These are phyloP conservation scores for Seiridium cupressi DNA, from an alignment of 2,329 filamentous ascomycete species.

Conservation along the genomic window DNA sequence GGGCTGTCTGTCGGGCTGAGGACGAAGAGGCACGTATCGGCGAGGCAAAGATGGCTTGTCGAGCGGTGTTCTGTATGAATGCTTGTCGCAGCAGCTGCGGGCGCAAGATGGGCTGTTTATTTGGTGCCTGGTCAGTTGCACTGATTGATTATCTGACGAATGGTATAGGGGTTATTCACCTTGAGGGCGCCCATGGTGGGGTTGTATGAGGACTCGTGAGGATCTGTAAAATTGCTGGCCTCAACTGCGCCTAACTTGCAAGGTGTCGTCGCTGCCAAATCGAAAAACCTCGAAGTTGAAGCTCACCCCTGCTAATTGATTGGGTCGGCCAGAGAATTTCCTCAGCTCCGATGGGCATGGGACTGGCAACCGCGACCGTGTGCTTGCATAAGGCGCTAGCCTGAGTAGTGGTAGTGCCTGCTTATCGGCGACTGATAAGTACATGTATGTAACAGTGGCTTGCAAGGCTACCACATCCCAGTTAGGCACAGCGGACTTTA, in stretches of 20 bases:
- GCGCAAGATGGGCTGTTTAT: constrained; percentile 23
- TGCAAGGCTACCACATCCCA: background rate
- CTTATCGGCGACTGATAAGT: background rate
- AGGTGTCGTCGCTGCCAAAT: background rate
- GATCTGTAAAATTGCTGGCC: too few relatives aligned
- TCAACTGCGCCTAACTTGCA: too few relatives aligned
- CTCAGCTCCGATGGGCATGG: constrained; percentile 18
- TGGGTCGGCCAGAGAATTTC: constrained; percentile 24
- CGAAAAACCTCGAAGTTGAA: background rate
- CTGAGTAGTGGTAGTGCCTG: too few relatives aligned
- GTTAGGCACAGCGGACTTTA: background rate
- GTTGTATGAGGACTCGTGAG: background rate
- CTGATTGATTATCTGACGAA: too few relatives aligned
- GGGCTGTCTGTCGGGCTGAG: constrained; percentile 9
- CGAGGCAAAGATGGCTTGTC: constrained; percentile 28
- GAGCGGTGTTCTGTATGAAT: constrained; percentile 25
- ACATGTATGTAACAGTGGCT: background rate
- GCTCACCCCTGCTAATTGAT: constrained; percentile 7
- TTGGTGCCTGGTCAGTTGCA: background rate
- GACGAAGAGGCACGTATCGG: constrained; percentile 33
- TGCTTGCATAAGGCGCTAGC: too few relatives aligned
- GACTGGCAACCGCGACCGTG: background rate
- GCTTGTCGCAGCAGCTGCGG: constrained; percentile 25
- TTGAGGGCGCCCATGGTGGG: constrained; percentile 12
- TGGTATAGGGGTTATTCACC: background rate